Conservation (phyloP, 768 basidiomycete species). For the Leucocoprinus leucothites region DNA sequence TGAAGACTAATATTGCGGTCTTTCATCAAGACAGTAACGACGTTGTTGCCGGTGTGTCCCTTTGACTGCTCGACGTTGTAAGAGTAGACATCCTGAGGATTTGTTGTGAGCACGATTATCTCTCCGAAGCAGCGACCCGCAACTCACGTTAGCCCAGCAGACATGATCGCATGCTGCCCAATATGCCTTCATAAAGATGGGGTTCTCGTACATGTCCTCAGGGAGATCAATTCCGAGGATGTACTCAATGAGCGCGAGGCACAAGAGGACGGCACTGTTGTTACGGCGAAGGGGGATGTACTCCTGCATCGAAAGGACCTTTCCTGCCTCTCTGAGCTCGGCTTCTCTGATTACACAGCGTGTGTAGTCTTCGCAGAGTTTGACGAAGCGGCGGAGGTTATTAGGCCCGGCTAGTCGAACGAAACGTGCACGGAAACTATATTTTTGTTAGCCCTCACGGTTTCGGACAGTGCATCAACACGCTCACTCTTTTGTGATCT, state of each 20-base stretch:
- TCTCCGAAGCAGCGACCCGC: background rate
- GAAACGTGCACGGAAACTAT: slow-evolving; percentile 54
- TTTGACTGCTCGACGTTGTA: slow-evolving; percentile 72
- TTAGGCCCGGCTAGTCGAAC: slow-evolving; percentile 41
- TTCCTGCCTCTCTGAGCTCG: slow-evolving; percentile 51
- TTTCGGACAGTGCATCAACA: slow-evolving; percentile 9
- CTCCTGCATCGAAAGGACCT: slow-evolving; percentile 50
- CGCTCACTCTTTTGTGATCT: slow-evolving; percentile 59
- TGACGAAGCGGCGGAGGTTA: slow-evolving; percentile 45
- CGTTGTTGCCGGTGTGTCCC: slow-evolving; percentile 63
- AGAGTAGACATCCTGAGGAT: slow-evolving; percentile 59
- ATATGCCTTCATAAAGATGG: slow-evolving; percentile 49
- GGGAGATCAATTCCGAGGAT: slow-evolving; percentile 60
- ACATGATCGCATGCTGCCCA: slow-evolving; percentile 63
- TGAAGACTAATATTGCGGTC: slow-evolving; percentile 52
- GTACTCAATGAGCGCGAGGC: slow-evolving; percentile 62
- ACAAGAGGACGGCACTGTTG: slow-evolving; percentile 64
- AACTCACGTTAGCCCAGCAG: slow-evolving; percentile 66
- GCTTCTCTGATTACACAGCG: slow-evolving; percentile 59
- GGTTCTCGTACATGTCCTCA: slow-evolving; percentile 57
- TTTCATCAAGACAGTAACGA: slow-evolving; percentile 66
- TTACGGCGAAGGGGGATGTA: slow-evolving; percentile 62
- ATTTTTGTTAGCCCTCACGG: background rate
- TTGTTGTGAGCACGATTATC: slow-evolving; percentile 7
- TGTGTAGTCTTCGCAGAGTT: slow-evolving; percentile 54